phyloP scores from a whole-genome alignment of 441 rosid genomes.

The Adansonia grandidieri region DNA sequence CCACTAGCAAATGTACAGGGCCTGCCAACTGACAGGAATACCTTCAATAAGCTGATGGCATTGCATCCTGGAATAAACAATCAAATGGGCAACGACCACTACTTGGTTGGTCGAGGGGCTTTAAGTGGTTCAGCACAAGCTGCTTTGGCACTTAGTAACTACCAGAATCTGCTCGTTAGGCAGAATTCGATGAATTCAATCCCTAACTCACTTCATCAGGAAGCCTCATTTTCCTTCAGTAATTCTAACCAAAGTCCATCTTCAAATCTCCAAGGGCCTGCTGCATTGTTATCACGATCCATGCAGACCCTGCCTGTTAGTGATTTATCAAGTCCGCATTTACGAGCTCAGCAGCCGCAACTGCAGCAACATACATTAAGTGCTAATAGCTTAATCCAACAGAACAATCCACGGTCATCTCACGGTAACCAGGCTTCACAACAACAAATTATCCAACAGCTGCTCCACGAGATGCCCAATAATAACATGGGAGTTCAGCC shows the following conservation, averaged over 20 bases:
- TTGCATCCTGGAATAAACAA: constrained; percentile 68
- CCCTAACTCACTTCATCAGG: constrained; percentile 63
- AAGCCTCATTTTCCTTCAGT: constrained; percentile 53
- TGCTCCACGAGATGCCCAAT: constrained; percentile 79
- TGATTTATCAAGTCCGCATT: constrained; percentile 58
- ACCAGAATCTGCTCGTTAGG: constrained; percentile 74
- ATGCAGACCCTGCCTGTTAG: constrained; percentile 63
- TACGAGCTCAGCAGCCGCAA: constrained; percentile 55
- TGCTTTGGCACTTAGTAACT: constrained; percentile 74
- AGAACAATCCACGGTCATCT: constrained; percentile 55
- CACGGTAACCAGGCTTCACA: constrained; percentile 68
- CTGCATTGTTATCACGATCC: constrained; percentile 52
- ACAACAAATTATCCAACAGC: constrained; percentile 80
- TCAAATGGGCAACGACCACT: constrained; percentile 59
- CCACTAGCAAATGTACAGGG: constrained; percentile 80
- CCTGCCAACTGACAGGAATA: constrained; percentile 73
- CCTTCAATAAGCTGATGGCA: constrained; percentile 82
- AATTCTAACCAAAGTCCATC: constrained; percentile 63
- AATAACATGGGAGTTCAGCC: constrained; percentile 52
- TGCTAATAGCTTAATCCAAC: constrained; percentile 51
- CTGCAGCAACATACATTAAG: constrained; percentile 49
- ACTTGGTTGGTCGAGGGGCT: constrained; percentile 61
- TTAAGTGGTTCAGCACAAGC: constrained; percentile 85
- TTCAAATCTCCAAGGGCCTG: constrained; percentile 55
- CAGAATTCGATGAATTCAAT: constrained; percentile 82